Base-by-base conservation (phyloP, 768 basidiomycete species). In the Tylopilus subfusipes region DNA sequence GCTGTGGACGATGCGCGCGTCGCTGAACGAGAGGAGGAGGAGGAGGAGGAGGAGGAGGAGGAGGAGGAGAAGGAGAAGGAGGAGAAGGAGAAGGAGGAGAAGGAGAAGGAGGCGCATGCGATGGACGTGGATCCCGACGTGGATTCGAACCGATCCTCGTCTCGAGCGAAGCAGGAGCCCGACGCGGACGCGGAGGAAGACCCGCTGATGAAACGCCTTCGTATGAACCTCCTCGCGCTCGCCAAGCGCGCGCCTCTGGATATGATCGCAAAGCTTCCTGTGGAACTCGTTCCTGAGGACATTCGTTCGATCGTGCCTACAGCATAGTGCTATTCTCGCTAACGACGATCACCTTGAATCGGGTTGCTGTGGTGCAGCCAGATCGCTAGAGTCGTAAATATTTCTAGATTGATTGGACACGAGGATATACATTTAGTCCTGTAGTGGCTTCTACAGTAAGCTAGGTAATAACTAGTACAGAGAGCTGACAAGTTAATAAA, bases 161-260 rank as follows among this genome's bases (percentile, higher is more conserved):
- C 44, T 36, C 54, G 18, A 22, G 39, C 47, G 27, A 36, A 52
- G 19, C 1, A 14, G 13, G 59, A 50, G 6, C 16, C 59, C 31
- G 50, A 53, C 1, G 50, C 25, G 5, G 47, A 44, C 5, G 16
- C 6, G 38, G 60, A 57, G 19, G 85, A 86, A 64, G 81, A 85
- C 52, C 74, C 78, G 3, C 59, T 73, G 18, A 45, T 84, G 62
- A 78, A 79, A 50, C 78, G 83, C 50, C 72, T 90, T 46, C 78
- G 89, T 36, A 73, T 91, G 58, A 90, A 89, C 64, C 73, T 92
- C 27, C 76, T 92, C 25, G 88, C 88, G 2, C 75, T 92, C 31
- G 85, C 86, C 53, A 89, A 90, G 64, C 79, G 88, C 7, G 88
- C 88, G 11, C 90, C 90, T 2, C 64, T 90, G 56, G 85, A 88